Conservation (phyloP, 441 rosid species). For the Pelargonium cotyledonis region DNA sequence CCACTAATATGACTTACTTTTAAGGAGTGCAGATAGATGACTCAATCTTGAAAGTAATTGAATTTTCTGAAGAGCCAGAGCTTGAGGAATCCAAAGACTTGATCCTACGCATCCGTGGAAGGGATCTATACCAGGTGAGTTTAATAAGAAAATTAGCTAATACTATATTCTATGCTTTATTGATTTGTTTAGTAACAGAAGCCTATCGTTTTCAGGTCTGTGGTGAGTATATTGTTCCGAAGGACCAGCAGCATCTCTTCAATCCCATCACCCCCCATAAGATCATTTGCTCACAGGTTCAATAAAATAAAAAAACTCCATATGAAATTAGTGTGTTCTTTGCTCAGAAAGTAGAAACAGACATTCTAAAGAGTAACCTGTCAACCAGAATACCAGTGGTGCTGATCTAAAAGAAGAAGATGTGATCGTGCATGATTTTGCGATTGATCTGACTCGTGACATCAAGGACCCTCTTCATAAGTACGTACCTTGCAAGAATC, state of each 20-base stretch:
- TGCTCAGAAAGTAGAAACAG: slow-evolving; percentile 15
- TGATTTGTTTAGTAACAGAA: background rate
- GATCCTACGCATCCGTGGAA: slow-evolving; percentile 67
- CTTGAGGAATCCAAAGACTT: slow-evolving; percentile 71
- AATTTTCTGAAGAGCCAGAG: slow-evolving; percentile 57
- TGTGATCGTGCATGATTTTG: slow-evolving; percentile 65
- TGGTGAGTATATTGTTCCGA: slow-evolving; percentile 85
- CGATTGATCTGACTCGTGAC: slow-evolving; percentile 88
- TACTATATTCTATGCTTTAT: background rate
- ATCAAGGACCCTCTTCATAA: slow-evolving; percentile 75
- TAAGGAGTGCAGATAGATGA: slow-evolving; percentile 67
- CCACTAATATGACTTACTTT: slow-evolving; percentile 2
- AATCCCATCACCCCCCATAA: slow-evolving; percentile 71
- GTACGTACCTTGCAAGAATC: slow-evolving; percentile 28
- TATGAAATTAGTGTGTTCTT: slow-evolving; percentile 12
- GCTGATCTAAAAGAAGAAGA: slow-evolving; percentile 66
- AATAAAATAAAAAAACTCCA: slow-evolving; percentile 6
- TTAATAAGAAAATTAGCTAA: background rate
- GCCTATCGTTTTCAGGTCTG: slow-evolving; percentile 57
- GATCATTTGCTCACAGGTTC: slow-evolving; percentile 87
- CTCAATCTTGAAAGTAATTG: slow-evolving; percentile 71
- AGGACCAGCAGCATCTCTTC: slow-evolving; percentile 67
- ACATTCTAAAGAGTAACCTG: slow-evolving; percentile 13
- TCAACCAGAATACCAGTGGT: slow-evolving; percentile 52
- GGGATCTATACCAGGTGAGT: slow-evolving; percentile 73